Percentiles rank a stretch among this genome's conserved stretches.
These are phyloP conservation scores for Trapa incisa DNA, from an alignment of 345 rosid genomes.

Conservation along the genomic window DNA sequence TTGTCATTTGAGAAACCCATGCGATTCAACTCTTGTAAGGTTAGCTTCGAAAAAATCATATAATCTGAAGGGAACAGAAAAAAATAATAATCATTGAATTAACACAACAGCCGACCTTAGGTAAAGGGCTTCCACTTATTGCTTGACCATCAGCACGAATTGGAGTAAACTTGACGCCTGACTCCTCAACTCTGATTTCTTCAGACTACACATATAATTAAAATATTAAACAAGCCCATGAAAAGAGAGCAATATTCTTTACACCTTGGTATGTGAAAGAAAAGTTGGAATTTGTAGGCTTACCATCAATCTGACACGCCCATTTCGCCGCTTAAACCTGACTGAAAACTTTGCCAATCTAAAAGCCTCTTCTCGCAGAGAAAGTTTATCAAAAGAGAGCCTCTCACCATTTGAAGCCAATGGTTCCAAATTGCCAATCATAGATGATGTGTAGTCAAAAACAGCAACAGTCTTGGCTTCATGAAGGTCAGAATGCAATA, in stretches of 20 bases:
- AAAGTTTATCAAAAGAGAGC: conserved; percentile 34
- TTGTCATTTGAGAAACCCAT: conserved; percentile 2
- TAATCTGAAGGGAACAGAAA: not conserved
- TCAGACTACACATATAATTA: conserved; percentile 34
- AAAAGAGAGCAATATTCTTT: not conserved
- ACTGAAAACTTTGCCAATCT: conserved; percentile 54
- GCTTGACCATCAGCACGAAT: conserved; percentile 33
- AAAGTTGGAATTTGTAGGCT: not conserved
- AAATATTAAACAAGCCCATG: not conserved
- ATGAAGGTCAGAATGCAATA: conserved; percentile 67
- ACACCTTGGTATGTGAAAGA: not conserved
- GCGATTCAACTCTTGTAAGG: not conserved
- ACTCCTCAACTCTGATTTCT: conserved; percentile 42
- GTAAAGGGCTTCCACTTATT: conserved; percentile 43
- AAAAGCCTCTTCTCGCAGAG: conserved; percentile 34
- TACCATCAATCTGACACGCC: conserved; percentile 71
- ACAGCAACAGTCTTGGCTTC: conserved; percentile 42
- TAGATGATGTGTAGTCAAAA: conserved; percentile 68
- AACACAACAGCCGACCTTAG: conserved; percentile 46
- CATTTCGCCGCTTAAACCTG: conserved; percentile 76
- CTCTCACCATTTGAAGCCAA: conserved; percentile 25
- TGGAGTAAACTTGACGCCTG: conserved; percentile 51
- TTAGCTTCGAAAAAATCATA: not conserved
- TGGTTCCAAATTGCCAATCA: conserved; percentile 57
- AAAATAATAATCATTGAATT: not conserved